These are phyloP conservation scores for Nicotiana obtusifolia DNA, from an alignment of 257 asterid species.

Conservation along the genomic window DNA sequence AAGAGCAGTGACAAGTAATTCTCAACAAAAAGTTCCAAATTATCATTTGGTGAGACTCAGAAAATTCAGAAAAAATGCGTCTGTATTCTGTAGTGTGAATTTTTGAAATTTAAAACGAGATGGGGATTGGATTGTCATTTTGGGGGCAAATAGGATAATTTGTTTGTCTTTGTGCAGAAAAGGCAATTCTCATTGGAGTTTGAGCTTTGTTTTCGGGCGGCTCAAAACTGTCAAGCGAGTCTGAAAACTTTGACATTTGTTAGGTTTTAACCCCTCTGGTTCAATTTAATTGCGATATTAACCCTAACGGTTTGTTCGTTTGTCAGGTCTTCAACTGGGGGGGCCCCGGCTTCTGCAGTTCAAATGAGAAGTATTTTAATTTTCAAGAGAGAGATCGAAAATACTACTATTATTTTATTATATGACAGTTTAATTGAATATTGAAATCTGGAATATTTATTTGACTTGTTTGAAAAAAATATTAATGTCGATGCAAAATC, in stretches of 20 bases:
- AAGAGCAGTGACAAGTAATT: constrained; percentile 24
- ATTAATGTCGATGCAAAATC: not conserved
- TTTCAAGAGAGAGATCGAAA: not conserved
- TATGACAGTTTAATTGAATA: not conserved
- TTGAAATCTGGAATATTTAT: not conserved
- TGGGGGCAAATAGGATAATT: constrained; percentile 16
- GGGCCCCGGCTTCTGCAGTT: not conserved
- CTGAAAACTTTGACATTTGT: constrained; percentile 46
- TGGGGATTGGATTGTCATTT: constrained; percentile 48
- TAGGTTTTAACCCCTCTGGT: constrained; percentile 17
- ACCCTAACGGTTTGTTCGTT: constrained; percentile 43
- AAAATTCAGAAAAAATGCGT: not conserved
- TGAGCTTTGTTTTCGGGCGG: constrained; percentile 43
- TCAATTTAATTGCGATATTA: constrained; percentile 16
- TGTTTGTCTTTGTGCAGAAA: constrained; percentile 28
- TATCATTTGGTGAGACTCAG: constrained; percentile 19
- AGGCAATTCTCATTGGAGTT: constrained; percentile 41
- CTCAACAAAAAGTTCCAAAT: constrained; percentile 21
- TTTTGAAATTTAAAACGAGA: constrained; percentile 36
- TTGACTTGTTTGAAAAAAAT: not conserved
- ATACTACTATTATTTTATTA: not conserved
- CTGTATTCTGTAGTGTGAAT: not conserved
- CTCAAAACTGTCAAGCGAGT: constrained; percentile 30
- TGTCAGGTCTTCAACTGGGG: not conserved
- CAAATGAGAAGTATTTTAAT: not conserved